Percentiles rank a stretch among this genome's conserved stretches.
These are phyloP conservation scores for Magnusiomyces paraingens DNA, from an alignment of 1,139 yeast species.

Conservation along the genomic window DNA sequence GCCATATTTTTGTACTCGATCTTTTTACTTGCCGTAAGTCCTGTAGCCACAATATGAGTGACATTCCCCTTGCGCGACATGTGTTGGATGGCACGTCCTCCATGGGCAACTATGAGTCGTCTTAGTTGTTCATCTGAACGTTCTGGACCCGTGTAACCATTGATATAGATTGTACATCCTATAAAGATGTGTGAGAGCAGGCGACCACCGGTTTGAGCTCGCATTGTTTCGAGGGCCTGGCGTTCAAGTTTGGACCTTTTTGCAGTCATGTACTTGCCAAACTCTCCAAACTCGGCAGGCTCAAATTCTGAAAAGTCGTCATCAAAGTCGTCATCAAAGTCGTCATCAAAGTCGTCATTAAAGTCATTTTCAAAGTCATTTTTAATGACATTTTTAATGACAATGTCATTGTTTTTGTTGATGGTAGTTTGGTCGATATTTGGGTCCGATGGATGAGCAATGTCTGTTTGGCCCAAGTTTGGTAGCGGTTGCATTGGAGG, in stretches of 20 bases:
- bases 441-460: no score
- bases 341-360: no score
- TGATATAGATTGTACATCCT: constrained; percentile 64
- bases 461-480: no score
- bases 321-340: no score
- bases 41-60: constrained; percentile 79
- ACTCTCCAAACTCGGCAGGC: constrained; percentile 60
- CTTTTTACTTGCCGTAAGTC: constrained; percentile 69
- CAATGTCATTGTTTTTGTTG: no score
- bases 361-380: no score
- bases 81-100: constrained; percentile 43
- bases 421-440: no score
- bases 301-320: constrained; percentile 28
- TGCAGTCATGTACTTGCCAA: constrained; percentile 57
- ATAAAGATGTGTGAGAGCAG: constrained; percentile 43
- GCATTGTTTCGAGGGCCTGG: constrained; percentile 45
- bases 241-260: constrained; percentile 63
- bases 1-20: constrained; percentile 58
- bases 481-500: no score
- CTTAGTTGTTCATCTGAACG: constrained; percentile 74
- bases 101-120: constrained; percentile 62
- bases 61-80: constrained; percentile 61
- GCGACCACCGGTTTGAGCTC: constrained; percentile 21
- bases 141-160: constrained; percentile 60
- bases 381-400: no score